phyloP scores from a whole-genome alignment of 2,329 filamentous ascomycete species.

The Aspergillus sp. region DNA sequence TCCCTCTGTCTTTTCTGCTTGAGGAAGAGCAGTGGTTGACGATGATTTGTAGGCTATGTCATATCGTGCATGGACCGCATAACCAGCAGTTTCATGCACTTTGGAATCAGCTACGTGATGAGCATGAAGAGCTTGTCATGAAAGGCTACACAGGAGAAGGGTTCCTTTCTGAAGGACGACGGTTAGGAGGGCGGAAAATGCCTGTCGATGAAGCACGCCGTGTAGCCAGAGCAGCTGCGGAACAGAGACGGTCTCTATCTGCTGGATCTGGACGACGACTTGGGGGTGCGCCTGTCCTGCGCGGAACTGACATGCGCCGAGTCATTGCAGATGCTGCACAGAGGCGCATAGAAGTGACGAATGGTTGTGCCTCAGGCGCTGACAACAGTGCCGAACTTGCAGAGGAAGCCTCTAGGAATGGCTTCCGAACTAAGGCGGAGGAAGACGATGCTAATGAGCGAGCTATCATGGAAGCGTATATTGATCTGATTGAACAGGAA shows the following conservation, averaged over 20 bases:
- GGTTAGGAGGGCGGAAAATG: slow-evolving; percentile 68
- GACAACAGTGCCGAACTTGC: slow-evolving; percentile 67
- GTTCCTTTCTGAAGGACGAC: slow-evolving; percentile 74
- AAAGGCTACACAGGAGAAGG: slow-evolving; percentile 92
- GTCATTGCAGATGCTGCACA: slow-evolving; percentile 73
- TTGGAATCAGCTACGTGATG: slow-evolving; percentile 86
- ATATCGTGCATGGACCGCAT: slow-evolving; percentile 82
- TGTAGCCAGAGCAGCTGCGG: slow-evolving; percentile 71
- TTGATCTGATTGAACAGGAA: slow-evolving; percentile 84
- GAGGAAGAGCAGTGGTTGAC: background rate
- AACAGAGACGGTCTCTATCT: slow-evolving; percentile 63
- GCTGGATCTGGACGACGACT: slow-evolving; percentile 70
- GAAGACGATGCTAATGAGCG: slow-evolving; percentile 86
- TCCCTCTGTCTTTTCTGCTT: too few species aligned
- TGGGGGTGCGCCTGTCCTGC: slow-evolving; percentile 61
- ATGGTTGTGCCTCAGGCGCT: slow-evolving; percentile 74
- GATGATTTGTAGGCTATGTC: slow-evolving; percentile 60
- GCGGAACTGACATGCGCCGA: slow-evolving; percentile 68
- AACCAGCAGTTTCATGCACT: slow-evolving; percentile 78
- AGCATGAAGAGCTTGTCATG: slow-evolving; percentile 71
- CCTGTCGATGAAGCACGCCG: slow-evolving; percentile 72
- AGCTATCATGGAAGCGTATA: slow-evolving; percentile 81
- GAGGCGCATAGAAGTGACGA: slow-evolving; percentile 65
- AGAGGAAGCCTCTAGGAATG: slow-evolving; percentile 67
- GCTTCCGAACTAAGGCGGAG: slow-evolving; percentile 80